Evolutionary conservation across 2,329 filamentous ascomycete genomes (phyloP), one percentile per base, ranked within the genome.

Genomic region (Scedosporium apiospermum): DNA sequence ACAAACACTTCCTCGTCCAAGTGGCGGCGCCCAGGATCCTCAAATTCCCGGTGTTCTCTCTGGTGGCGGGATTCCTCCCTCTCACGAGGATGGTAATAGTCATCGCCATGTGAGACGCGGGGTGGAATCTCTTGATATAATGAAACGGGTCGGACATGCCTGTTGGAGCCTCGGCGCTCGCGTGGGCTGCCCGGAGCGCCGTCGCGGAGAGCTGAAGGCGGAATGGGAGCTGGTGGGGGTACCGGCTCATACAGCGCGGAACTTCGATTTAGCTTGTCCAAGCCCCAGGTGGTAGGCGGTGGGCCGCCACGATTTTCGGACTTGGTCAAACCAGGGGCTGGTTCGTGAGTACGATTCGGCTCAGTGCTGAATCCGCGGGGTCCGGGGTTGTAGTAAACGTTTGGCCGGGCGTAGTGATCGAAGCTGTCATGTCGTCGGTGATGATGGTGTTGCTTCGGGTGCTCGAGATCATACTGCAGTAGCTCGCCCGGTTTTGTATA

Each of bases 201-300:
- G 6, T 57, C 62, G 30, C 23, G n/a, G 68, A 61, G 66, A 46
- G n/a, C 64, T 67, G 12, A 75, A 68, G 26, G 77, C 72, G 75
- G 71, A 14, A 73, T 69, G 3, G 77, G 74, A n/a, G 72, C 77
- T 27, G 74, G 68, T 6, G 79, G 77, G 0, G 78, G 76, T 14
- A 81, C 73, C 80, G 74, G 30, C 26, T 82, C 80, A 65, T 83
- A 84, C 6, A 75, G 57, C 6, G 51, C 23, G 14, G 60, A 62
- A 38, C 27, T 55, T 63, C 82, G 77, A 67, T 83, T 83, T 65
- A 90, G 83, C 73, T 85, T 89, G 67, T 91, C 88, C 66, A 91
- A 85, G 0, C 87, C 88, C 67, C 88, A 80, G 3, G 85, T 89
- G 4, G 86, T 84, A 4, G 87, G 87, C 9, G 89, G 89, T 2